Base-by-base conservation (phyloP, 2,329 filamentous ascomycete genomes). In the Pezicula carpinea region DNA sequence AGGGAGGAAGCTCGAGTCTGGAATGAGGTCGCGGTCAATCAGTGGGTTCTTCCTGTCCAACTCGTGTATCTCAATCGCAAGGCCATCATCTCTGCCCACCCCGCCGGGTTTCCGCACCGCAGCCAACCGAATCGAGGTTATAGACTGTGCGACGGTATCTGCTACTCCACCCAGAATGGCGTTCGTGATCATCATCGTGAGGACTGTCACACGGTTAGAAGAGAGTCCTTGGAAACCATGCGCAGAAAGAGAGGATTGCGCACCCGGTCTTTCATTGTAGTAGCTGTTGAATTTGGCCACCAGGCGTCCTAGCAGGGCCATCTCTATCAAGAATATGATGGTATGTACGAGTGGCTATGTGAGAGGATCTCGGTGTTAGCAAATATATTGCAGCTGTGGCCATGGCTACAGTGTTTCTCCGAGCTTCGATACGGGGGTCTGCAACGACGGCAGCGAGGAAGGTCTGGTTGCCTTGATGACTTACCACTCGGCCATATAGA, bases 161-260 rank as follows among this genome's bases (percentile, higher is more conserved):
- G 93, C 93, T 58, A 99, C 85, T 59, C 93, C 93, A 71, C 89
- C 90, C 49, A 99, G 82, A 47, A 97, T 85, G 57, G 93, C 88
- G 72, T 99, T 99, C 66, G 92, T 96, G 64, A 96, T 89, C 92
- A 99, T 99, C 69, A 95, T 99, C 53, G 93, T 99, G 61, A 99
- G 80, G 35, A 99, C 88, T 87, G 64, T 19, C 5, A 23, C 26
- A 32, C 21, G 23, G 45, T 55, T 47, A 54, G 53, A 40, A 47
- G 39, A 21, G 6, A 18, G 19, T 34, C 15, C n/a, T n/a, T 43
- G 36, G 44, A 39, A 18, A 17, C 44, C 29, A 39, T 11, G 21
- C 17, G 35, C n/a, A n/a, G n/a, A n/a, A n/a, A n/a, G n/a, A 13
- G 33, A 17, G 15, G 14, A 5, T 41, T 43, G 65, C 77, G 56